Evolutionary conservation across 768 basidiomycete species (phyloP), one percentile per base, ranked within the genome.

Genomic region (Epithele typhae): DNA sequence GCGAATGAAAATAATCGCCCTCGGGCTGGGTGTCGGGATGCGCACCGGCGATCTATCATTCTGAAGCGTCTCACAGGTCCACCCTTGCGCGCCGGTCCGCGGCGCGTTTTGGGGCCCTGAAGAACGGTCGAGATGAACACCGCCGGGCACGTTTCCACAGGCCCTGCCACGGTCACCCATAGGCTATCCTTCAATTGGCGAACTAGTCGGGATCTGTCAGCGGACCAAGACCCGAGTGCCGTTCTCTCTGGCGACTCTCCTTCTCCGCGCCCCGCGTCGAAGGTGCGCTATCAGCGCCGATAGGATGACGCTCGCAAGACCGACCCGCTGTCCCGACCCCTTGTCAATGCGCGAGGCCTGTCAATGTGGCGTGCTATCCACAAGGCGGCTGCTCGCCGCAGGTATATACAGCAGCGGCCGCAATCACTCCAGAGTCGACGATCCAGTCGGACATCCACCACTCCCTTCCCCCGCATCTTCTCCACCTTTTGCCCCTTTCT

Each of bases 351-450:
- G 17, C 35, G 27, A 30, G 27, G 7, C 8, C 27, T 14, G 27
- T 14, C 7, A 5, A 32, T 6, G 37, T 44, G 43, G 27, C 51
- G 51, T 52, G 51, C 43, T 30, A 11, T 15, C 33, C 51, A 45
- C 46, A 48, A 52, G 51, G 51, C 38, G 25, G 37, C 18, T 24
- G 32, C 40, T 38, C 35, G 32, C 22, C 34, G 34, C 30, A 30
- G 32, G 41, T 37, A 51, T 38, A 46, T 43, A 37, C 40, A 30
- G 7, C 27, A 7, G 25, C 18, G 33, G 7, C 27, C 34, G 22
- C 18, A 19, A 4, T 23, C 27, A 25, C 40, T 36, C n/a, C n/a
- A n/a, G n/a, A n/a, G n/a, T n/a, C 38, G 46, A 52, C 42, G 33
- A 27, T 44, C 42, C 21, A 24, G 33, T 22, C 7, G 27, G 27